Evolutionary conservation across 1,284 basidiomycete species (phyloP), one percentile per base, ranked within the genome.

Genomic region (Trichosporon faecale): DNA sequence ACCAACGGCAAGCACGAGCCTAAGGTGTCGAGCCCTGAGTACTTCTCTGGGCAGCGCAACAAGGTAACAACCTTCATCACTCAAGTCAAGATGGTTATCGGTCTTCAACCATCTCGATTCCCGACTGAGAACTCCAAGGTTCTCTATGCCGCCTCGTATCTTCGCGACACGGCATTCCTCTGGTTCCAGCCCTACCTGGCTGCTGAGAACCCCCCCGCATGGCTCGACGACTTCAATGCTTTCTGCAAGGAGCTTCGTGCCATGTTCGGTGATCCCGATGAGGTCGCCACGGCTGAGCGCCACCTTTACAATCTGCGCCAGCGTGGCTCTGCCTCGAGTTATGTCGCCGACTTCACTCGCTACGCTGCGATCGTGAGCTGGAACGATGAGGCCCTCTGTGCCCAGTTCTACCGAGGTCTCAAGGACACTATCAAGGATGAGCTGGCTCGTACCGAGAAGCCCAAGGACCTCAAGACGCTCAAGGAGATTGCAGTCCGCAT

Each of bases 401-500:
- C 70, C 3, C 66, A 68, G 33, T 76, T 73, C 74, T 74, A 75
- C 52, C 57, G 40, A 1, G 75, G 75, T 8, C 68, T 76, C 0
- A 67, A 68, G 31, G 71, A 71, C 14, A 16, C 12, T 6, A 66
- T 75, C 65, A 73, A 75, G 61, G 73, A 73, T 33, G 72, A 70
- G 37, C 46, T 75, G 3, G 68, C 74, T 2, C 31, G 49, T 23
- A 49, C 25, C 8, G 61, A 18, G 11, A 44, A 40, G 16, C 33
- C 66, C 16, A n/a, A 61, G 8, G 35, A 44, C 57, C 55, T 71
- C 14, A 25, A 68, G 27, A 40, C 52, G 5, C 55, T 71, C 4
- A 9, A 29, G 1, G 33, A 68, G 0, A 40, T 35, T 6, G 61
- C 70, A 1, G 35, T 69, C 2, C 68, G 66, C 12, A 71, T 75